Percentiles rank a stretch among this genome's conserved stretches.
Evolutionary conservation across 2,329 filamentous ascomycete genomes (phyloP).

Genomic region (Cladosporium sp.): DNA sequence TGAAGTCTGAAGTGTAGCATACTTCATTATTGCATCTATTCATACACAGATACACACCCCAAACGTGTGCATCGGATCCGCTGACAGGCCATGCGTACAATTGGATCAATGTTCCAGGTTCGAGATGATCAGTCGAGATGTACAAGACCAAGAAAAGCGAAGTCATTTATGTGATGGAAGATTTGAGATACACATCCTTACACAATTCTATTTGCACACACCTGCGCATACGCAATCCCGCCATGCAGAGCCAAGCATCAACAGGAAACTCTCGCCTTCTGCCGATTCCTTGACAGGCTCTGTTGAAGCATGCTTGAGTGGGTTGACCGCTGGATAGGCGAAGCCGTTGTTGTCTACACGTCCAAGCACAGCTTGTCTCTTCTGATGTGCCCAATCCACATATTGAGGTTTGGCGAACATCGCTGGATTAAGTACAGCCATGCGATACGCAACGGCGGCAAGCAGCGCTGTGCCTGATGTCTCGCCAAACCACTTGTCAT

Average conservation of each 20-base stretch:
- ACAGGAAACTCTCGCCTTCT: slow-evolving; percentile 40
- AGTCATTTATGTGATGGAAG: too few relatives aligned
- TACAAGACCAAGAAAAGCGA: too few relatives aligned
- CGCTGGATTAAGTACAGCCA: slow-evolving; percentile 37
- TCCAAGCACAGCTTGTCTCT: slow-evolving; percentile 32
- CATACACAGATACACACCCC: too few relatives aligned
- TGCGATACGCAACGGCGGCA: slow-evolving; percentile 40
- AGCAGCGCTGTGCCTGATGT: slow-evolving; percentile 44
- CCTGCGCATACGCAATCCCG: slow-evolving; percentile 33
- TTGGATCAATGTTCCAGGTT: too few relatives aligned
- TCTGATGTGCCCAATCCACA: slow-evolving; percentile 38
- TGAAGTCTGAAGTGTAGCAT: too few relatives aligned
- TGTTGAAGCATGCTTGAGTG: slow-evolving; percentile 32
- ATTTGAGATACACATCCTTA: too few relatives aligned
- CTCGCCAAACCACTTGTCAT: slow-evolving; percentile 42
- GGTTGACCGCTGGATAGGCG: slow-evolving; percentile 37
- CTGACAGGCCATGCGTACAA: too few relatives aligned
- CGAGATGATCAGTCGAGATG: too few relatives aligned
- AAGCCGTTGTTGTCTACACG: slow-evolving; percentile 35
- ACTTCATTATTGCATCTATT: too few relatives aligned
- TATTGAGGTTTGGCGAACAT: slow-evolving; percentile 26
- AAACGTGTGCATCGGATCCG: too few relatives aligned
- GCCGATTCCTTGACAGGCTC: slow-evolving; percentile 32
- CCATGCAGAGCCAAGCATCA: slow-evolving; percentile 39
- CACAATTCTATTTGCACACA: slow-evolving; percentile 12